These are phyloP conservation scores for Excoecaria cochinchinensis DNA, from an alignment of 345 rosid species.

Conservation along the genomic window DNA sequence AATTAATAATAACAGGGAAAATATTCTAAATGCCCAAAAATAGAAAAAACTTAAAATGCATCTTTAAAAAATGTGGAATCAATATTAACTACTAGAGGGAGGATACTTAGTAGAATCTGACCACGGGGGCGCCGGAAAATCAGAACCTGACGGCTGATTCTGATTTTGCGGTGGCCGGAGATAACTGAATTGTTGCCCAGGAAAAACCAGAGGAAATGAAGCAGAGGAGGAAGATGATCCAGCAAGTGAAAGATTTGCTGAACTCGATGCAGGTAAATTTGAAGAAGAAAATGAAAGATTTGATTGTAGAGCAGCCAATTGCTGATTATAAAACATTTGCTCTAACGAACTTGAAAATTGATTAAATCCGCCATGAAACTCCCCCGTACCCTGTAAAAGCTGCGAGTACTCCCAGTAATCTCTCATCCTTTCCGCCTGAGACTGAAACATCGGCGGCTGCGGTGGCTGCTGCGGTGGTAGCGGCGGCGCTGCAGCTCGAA, in stretches of 20 bases:
- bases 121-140: conserved; percentile 22
- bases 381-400: conserved; percentile 44
- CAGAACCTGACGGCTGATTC: conserved; percentile 2
- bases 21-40: not conserved
- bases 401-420: conserved; percentile 55
- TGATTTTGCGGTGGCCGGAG: conserved; percentile 12
- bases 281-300: conserved; percentile 24
- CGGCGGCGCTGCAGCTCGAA: conserved; percentile 2
- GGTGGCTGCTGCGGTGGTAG: conserved; percentile 1
- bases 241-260: conserved; percentile 2
- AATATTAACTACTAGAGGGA: conserved; percentile 8
- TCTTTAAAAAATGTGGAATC: not conserved
- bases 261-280: conserved; percentile 4
- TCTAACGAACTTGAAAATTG: conserved; percentile 31
- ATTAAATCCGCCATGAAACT: conserved; percentile 12
- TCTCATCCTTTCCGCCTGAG: conserved; percentile 26
- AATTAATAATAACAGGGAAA: not conserved
- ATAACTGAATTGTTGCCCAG: conserved; percentile 33
- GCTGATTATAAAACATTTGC: conserved; percentile 41
- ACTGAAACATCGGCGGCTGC: conserved; percentile 14
- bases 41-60: not conserved
- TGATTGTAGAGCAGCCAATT: conserved; percentile 27
- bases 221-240: conserved; percentile 28
- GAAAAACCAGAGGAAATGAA: conserved; percentile 48
- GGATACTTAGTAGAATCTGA: conserved; percentile 21